These are phyloP conservation scores for Ceratocystis cacaofunesta DNA, from an alignment of 2,329 filamentous ascomycete species.

Conservation along the genomic window DNA sequence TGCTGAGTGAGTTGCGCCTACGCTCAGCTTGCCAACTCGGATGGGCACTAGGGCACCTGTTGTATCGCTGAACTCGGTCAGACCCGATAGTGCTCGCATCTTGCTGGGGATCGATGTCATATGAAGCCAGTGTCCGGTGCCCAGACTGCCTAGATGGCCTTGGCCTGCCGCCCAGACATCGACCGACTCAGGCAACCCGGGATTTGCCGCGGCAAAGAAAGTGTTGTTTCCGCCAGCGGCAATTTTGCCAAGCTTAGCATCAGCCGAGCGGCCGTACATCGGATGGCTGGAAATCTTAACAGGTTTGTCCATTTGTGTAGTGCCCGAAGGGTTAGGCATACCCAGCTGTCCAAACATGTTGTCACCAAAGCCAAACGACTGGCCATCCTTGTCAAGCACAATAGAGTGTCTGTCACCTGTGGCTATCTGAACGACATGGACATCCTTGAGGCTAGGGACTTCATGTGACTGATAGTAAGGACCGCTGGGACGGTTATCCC, in stretches of 20 bases:
- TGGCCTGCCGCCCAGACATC: slow-evolving; percentile 82
- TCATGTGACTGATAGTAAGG: slow-evolving; percentile 74
- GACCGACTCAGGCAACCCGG: slow-evolving; percentile 35
- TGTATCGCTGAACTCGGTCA: slow-evolving; percentile 76
- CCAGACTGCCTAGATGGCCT: slow-evolving; percentile 70
- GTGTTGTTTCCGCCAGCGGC: slow-evolving; percentile 76
- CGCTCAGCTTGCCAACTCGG: slow-evolving; percentile 54
- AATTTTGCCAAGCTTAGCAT: slow-evolving; percentile 28
- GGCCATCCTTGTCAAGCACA: slow-evolving; percentile 58
- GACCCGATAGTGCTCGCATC: slow-evolving; percentile 65
- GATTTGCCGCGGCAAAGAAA: slow-evolving; percentile 60
- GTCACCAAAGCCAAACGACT: slow-evolving; percentile 77
- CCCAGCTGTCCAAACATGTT: slow-evolving; percentile 86
- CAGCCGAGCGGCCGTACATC: slow-evolving; percentile 12
- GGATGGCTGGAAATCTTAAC: not conserved
- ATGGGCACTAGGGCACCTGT: slow-evolving; percentile 58
- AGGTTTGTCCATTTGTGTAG: slow-evolving; percentile 8
- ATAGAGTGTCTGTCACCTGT: slow-evolving; percentile 78
- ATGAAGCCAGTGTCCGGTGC: slow-evolving; percentile 81
- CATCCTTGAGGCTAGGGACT: slow-evolving; percentile 55
- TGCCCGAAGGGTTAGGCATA: slow-evolving; percentile 56
- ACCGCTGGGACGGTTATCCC: slow-evolving; percentile 60
- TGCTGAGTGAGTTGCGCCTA: slow-evolving; percentile 66
- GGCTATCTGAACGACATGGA: slow-evolving; percentile 59
- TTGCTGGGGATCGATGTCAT: slow-evolving; percentile 63